phyloP scores from a whole-genome alignment of 2,329 filamentous ascomycete genomes.

The Fusarium newnesense region DNA sequence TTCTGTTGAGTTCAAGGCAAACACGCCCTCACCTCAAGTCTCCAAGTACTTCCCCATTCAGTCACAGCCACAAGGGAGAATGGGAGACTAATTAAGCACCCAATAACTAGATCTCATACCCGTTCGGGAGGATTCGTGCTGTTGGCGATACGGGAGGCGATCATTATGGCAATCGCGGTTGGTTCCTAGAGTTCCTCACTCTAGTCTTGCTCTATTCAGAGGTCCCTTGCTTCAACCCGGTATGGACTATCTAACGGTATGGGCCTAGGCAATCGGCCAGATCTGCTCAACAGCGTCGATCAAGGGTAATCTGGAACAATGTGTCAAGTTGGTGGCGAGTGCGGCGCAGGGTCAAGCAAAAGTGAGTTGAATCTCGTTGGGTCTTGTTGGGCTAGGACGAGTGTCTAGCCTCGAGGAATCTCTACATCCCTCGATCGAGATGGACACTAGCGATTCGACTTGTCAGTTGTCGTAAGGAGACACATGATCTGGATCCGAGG shows the following conservation, averaged over 20 bases:
- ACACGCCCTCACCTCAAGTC: background rate
- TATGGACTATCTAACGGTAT: slow-evolving; percentile 22
- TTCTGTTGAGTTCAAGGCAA: slow-evolving; percentile 1
- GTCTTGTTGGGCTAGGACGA: slow-evolving; percentile 11
- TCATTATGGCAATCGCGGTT: slow-evolving; percentile 44
- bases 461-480: slow-evolving; percentile 10
- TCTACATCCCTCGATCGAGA: slow-evolving; percentile 32
- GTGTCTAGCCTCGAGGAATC: slow-evolving; percentile 14
- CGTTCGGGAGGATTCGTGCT: background rate
- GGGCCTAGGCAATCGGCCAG: slow-evolving; percentile 81
- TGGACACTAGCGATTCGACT: background rate
- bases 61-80: slow-evolving; percentile 13
- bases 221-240: slow-evolving; percentile 28
- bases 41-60: background rate
- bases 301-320: slow-evolving; percentile 82
- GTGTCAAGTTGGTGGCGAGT: slow-evolving; percentile 75
- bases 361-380: slow-evolving; percentile 57
- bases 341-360: slow-evolving; percentile 82
- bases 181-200: slow-evolving; percentile 12
- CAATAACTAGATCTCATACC: slow-evolving; percentile 14
- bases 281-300: slow-evolving; percentile 86
- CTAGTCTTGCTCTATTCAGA: background rate
- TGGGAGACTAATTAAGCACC: background rate
- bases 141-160: slow-evolving; percentile 4
- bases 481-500: slow-evolving; percentile 10